phyloP scores from a whole-genome alignment of 2,329 filamentous ascomycete genomes.

The Pleurostoma richardsiae region DNA sequence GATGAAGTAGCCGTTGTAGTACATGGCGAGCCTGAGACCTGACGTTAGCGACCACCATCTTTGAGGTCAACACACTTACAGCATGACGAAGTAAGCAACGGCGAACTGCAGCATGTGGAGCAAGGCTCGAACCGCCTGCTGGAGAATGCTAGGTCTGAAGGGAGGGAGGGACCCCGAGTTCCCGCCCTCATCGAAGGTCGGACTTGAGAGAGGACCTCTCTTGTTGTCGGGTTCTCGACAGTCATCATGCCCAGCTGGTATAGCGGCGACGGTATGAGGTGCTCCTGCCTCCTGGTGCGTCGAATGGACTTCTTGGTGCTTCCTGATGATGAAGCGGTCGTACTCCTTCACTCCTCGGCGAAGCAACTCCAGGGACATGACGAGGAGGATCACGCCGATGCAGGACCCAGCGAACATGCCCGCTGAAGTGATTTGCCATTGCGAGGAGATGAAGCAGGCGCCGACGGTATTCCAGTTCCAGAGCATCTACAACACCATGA shows the following conservation, averaged over 20 bases:
- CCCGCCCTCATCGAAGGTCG: conserved; percentile 1
- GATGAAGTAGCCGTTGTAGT: conserved; percentile 70
- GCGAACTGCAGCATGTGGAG: conserved; percentile 69
- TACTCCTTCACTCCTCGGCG: conserved; percentile 68
- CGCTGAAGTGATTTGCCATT: conserved; percentile 65
- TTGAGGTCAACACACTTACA: conserved; percentile 26
- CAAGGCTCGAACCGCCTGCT: conserved; percentile 62
- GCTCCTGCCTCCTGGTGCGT: no score
- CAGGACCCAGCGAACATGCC: conserved; percentile 77
- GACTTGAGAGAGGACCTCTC: no score
- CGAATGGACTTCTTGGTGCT: conserved; percentile 25
- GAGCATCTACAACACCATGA: conserved; percentile 28
- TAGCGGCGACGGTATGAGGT: conserved; percentile 9
- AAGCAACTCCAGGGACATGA: conserved; percentile 66
- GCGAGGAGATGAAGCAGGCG: conserved; percentile 57
- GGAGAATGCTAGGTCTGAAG: conserved; percentile 53
- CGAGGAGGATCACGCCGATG: conserved; percentile 71
- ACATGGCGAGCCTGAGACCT: conserved; percentile 41
- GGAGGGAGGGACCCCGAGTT: conserved; percentile 9
- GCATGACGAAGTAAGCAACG: conserved; percentile 76
- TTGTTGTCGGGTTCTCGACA: no score
- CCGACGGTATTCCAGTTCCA: conserved; percentile 39
- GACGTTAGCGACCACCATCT: conserved; percentile 2
- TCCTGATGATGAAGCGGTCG: conserved; percentile 59
- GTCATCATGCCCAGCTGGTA: no score